Evolutionary conservation across 2,329 filamentous ascomycete species (phyloP), one percentile per base, ranked within the genome.

Genomic region (Eutypa lata): DNA sequence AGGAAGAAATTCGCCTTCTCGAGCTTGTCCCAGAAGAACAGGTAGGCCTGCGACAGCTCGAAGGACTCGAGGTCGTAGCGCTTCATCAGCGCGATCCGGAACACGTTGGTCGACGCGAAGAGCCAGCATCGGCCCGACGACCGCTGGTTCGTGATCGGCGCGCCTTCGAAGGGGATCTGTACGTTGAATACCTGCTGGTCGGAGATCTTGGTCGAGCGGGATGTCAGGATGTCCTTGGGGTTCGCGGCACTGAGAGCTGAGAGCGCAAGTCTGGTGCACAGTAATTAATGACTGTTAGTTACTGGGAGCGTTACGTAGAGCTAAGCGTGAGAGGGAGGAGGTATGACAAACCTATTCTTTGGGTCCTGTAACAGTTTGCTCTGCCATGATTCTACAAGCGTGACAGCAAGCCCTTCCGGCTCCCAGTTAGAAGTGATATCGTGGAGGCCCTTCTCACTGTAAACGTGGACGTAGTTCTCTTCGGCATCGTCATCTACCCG

Each of bases 1-100:
- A 96, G 80, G 73, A 95, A 96, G 76, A 83, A 96, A 70, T 96
- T 96, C 8, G 88, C 80, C 71, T 96, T 96, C 71, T 96, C 91
- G 19, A 96, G 82, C 74, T 96, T 96, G 70, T 96, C 91, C 87
- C 89, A 95, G 79, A 91, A 96, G 74, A 93, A 96, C 3, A 96
- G 80, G 65, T 95, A 95, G 1, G 87, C 79, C 71, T 96, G 91
- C 28, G 87, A 91, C n/a, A 96, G 78, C 76, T 96, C 89, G 64
- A 96, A 95, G 50, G 81, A 77, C 46, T 86, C 81, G 19, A 96
- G 81, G 57, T 85, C 83, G 71, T 95, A 89, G 63, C 87, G 87
- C 71, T 89, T 88, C 87, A 94, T 93, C 46, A 96, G 77, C 1
- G 90, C 88, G n/a, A 96, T 81, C 26, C 91, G 87, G 73, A 96